Evolutionary conservation across 495 filamentous ascomycete species (phyloP), one percentile per base, ranked within the genome.

Genomic region (Penicillium salamii): DNA sequence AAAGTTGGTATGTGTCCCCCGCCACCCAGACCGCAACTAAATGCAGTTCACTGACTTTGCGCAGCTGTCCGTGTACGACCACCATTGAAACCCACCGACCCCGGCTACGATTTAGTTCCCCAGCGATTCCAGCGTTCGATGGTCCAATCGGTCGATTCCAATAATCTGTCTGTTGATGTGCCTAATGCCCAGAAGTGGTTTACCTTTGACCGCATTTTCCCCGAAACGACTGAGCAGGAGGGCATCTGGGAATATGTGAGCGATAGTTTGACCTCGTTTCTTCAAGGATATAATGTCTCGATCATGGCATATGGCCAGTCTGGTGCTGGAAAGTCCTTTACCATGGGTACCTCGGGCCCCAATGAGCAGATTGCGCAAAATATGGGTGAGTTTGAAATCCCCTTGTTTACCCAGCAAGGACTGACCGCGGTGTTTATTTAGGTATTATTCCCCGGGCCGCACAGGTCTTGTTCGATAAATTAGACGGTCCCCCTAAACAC

Each of bases 251-350:
- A 95, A 18, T 99, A 99, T 59, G 72, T 99, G 28, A 81, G 80
- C 55, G 95, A 97, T 52, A 95, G 90, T 62, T 86, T 96, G 48
- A 81, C 77, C 65, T 90, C 91, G 1, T 99, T 99, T 66, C 67
- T 95, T 7, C 89, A 96, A 65, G 93, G 93, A 32, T 99, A 97
- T 78, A 99, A 99, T 85, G 93, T 99, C 57, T 99, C 93, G 11
- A 82, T 99, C 39, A 78, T 99, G 53, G 93, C 93, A 33, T 99
- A 99, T 59, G 93, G 93, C 57, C 93, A 99, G 74, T 99, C 93
- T n/a, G 93, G 93, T 31, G 90, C 93, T n/a, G 93, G 93, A 59
- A 99, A 99, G 71, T 99, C 93, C 1, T 97, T 97, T 65, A 99
- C 93, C 0, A 99, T 99, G 93, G 93, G 93, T 33, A 99, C 93